Evolutionary conservation across 805 yeast genomes (phyloP).

Genomic region (Teunomyces panamensis): DNA sequence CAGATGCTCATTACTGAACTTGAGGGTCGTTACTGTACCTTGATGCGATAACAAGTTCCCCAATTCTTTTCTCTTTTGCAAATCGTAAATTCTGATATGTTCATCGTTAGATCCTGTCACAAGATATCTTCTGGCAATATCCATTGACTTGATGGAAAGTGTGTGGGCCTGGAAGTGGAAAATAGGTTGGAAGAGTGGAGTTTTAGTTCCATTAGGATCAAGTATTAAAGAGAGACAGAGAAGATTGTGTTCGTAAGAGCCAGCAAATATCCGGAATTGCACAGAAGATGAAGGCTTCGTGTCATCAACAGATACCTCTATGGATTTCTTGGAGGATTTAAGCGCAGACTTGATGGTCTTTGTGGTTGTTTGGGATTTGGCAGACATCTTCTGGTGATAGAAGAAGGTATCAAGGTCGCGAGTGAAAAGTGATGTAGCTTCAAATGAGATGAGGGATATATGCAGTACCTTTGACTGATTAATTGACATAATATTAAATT

Average conservation of each 20-base stretch:
- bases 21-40: conserved; percentile 79
- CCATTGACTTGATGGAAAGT: conserved; percentile 80
- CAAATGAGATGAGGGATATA: background rate
- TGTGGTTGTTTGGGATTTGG: background rate
- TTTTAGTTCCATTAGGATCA: conserved; percentile 32
- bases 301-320: conserved; percentile 1
- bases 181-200: conserved; percentile 82
- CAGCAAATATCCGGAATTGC: conserved; percentile 80
- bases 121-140: conserved; percentile 75
- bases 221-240: conserved; percentile 78
- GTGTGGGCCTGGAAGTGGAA: conserved; percentile 97
- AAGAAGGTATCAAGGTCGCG: no score
- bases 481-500: no score
- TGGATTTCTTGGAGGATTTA: background rate
- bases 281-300: background rate
- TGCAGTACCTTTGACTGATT: background rate
- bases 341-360: conserved; percentile 1
- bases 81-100: conserved; percentile 88
- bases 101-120: conserved; percentile 97
- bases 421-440: background rate
- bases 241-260: conserved; percentile 92
- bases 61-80: conserved; percentile 88
- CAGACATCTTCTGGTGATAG: background rate
- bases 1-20: conserved; percentile 55
- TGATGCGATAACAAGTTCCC: conserved; percentile 87